Conservation (phyloP, 352 stramenopile species). For the Phytopythium helicoides region DNA sequence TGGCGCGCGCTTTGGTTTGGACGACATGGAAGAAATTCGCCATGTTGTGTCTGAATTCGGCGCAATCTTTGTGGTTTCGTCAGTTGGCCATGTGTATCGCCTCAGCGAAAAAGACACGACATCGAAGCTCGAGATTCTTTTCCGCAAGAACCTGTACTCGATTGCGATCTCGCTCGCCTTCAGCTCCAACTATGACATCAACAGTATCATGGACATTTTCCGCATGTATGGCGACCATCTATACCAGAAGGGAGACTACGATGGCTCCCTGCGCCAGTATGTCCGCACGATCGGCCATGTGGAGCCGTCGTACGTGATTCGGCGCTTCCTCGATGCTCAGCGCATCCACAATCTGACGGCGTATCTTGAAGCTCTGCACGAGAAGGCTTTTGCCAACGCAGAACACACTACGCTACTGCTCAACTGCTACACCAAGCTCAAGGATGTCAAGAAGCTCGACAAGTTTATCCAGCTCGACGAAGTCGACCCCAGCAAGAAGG, state of each 20-base stretch:
- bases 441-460: constrained; percentile 92
- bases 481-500: constrained; percentile 43
- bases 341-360: constrained; percentile 95
- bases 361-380: constrained; percentile 95
- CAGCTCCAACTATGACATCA: constrained; percentile 92
- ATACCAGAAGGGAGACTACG: constrained; percentile 97
- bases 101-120: constrained; percentile 94
- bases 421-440: constrained; percentile 95
- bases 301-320: constrained; percentile 98
- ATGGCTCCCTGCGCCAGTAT: constrained; percentile 96
- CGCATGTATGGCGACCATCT: constrained; percentile 97
- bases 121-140: constrained; percentile 96
- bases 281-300: constrained; percentile 96
- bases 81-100: constrained; percentile 87
- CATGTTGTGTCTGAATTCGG: constrained; percentile 86
- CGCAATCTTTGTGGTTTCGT: constrained; percentile 86
- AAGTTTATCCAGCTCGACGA: constrained; percentile 91
- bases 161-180: constrained; percentile 97
- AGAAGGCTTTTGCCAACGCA: constrained; percentile 87
- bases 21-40: constrained; percentile 87
- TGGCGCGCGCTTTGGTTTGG: constrained; percentile 73
- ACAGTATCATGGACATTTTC: constrained; percentile 96
- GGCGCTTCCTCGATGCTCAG: constrained; percentile 96
- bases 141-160: constrained; percentile 96
- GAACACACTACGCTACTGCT: constrained; percentile 94